These are phyloP conservation scores for Penicillium olsonii DNA, from an alignment of 2,329 filamentous ascomycete species.

Conservation along the genomic window DNA sequence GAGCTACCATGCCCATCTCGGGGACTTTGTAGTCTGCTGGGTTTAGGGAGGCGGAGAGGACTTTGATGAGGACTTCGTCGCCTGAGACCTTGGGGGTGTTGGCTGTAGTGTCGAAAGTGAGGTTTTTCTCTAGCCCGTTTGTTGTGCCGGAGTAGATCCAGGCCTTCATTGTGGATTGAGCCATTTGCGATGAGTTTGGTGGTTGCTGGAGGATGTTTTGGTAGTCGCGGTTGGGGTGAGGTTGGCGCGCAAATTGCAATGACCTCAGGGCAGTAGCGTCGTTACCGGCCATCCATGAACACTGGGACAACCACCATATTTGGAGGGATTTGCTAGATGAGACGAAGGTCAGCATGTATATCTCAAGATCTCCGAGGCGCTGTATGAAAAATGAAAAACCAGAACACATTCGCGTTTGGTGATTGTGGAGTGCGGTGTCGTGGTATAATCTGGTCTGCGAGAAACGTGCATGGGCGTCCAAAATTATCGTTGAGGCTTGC, in stretches of 20 bases:
- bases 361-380: no score
- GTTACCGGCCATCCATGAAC: no score
- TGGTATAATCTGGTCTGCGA: no score
- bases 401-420: no score
- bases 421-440: no score
- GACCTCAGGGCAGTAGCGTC: neutral
- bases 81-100: slow-evolving; percentile 40
- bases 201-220: neutral
- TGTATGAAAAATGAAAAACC: no score
- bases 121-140: slow-evolving; percentile 55
- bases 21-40: slow-evolving; percentile 64
- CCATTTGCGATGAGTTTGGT: slow-evolving; percentile 1
- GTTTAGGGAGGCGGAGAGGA: slow-evolving; percentile 56
- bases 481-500: no score
- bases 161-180: slow-evolving; percentile 51
- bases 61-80: slow-evolving; percentile 55
- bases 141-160: slow-evolving; percentile 56
- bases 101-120: slow-evolving; percentile 48
- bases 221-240: neutral
- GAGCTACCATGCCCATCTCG: slow-evolving; percentile 50
- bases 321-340: no score
- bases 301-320: no score
- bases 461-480: no score
- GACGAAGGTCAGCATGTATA: no score
- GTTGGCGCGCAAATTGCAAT: neutral